Evolutionary conservation across 2,329 filamentous ascomycete genomes (phyloP), one percentile per base, ranked within the genome.

Genomic region (Fusarium aywerte): DNA sequence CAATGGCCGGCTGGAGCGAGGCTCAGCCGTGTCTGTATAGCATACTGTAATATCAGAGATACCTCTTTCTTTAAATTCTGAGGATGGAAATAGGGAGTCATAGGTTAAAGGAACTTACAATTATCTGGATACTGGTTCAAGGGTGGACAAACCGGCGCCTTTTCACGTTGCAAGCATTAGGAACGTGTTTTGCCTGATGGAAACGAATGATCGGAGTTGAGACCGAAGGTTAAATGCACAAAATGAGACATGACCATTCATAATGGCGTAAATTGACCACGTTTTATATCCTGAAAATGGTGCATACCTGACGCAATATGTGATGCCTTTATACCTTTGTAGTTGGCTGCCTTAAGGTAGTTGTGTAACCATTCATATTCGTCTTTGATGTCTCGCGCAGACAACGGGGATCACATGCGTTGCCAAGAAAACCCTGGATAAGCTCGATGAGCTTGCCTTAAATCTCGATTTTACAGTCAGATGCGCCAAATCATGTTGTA

Each of bases 21-120:
- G 63, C 62, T 61, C 61, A 65, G 73, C 60, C 65, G 72, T 51
- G 70, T 71, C 59, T 77, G 75, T 77, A 73, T 68, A 77, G 72
- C 70, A 68, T 67, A 78, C 60, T 74, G 72, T 74, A 74, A 73
- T 68, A 75, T 68, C 70, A 74, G 54, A 66, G 73, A 76, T 75
- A 75, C 74, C 73, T 76, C 71, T 74, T 74, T 71, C 64, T 67
- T 69, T 68, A 58, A 55, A 70, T 61, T 67, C 38, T 59, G 67
- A 65, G 58, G 68, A 62, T 57, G 65, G 68, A 61, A 58, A 68
- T 29, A 42, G 42, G 71, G 69, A 73, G 70, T 70, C 59, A 69
- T 58, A 51, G 70, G 58, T 40, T 63, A 48, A 64, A 44, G 58
- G 58, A 60, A 57, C 55, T 54, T 69, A 52, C 55, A 58, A 59